Percentiles rank a stretch among this genome's conserved stretches.
Evolutionary conservation across 164 flowering plant genomes (phyloP).

Genomic region (Tetrastigma voinierianum): DNA sequence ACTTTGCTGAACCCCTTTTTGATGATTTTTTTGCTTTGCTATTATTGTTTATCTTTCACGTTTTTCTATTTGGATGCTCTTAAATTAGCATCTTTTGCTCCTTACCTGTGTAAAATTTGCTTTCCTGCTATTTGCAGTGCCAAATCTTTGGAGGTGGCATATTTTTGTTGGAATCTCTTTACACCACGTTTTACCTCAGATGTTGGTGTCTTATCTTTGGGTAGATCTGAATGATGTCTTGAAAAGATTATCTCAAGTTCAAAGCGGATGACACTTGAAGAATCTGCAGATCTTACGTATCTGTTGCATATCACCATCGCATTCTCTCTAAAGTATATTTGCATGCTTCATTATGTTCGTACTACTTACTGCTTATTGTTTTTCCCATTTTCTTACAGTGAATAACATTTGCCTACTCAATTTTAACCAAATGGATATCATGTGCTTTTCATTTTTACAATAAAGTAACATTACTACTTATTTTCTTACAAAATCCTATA

Average conservation of each 20-base stretch:
- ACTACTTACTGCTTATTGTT: not conserved
- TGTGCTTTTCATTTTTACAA: no score
- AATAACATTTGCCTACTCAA: no score
- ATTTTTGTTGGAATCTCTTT: slow-evolving; percentile 77
- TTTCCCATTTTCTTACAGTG: no score
- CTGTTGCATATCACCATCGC: slow-evolving; percentile 91
- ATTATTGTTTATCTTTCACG: no score
- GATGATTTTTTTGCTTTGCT: not conserved
- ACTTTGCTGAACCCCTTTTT: not conserved
- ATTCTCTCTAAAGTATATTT: slow-evolving; percentile 83
- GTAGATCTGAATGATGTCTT: slow-evolving; percentile 54
- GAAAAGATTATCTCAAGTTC: slow-evolving; percentile 78
- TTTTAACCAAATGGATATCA: no score
- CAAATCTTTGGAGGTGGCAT: slow-evolving; percentile 82
- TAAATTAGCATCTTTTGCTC: not conserved
- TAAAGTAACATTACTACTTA: no score
- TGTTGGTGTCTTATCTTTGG: slow-evolving; percentile 80
- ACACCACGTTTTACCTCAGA: slow-evolving; percentile 85
- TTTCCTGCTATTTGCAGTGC: slow-evolving; percentile 43
- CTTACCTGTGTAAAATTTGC: not conserved
- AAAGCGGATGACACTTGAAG: slow-evolving; percentile 90
- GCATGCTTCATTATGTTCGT: not conserved
- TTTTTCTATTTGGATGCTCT: not conserved
- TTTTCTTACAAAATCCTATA: no score
- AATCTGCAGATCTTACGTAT: slow-evolving; percentile 94